Evolutionary conservation across 2,329 filamentous ascomycete species (phyloP), one percentile per base, ranked within the genome.

Genomic region (Zopfia rhizophila): DNA sequence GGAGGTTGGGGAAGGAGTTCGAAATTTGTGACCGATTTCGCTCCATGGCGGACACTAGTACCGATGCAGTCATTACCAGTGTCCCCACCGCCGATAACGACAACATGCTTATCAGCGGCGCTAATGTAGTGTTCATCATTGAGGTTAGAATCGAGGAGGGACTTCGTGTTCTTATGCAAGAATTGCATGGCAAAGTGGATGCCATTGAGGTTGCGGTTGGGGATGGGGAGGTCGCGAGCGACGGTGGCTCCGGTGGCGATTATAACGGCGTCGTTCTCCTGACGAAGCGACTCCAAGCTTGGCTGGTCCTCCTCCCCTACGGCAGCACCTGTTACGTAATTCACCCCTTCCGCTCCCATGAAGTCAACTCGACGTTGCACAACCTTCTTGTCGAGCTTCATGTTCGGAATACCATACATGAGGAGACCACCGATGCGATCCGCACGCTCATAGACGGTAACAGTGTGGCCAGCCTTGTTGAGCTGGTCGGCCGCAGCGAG

Each of bases 331-430:
- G 89, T 89, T 74, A 90, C 85, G 77, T 96, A 96, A 38, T 82
- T 81, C 67, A 97, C 78, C 36, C 93, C 93, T 75, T 97, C 93
- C 3, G 86, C 83, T 42, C 89, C 90, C 90, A 97, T 93, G 75
- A 97, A 91, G 74, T 97, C 90, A 36, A 94, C 91, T 72, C 93
- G 89, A 39, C 93, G 89, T 81, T 97, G 93, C 50, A 97, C 93
- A 55, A 97, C 87, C 69, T 91, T 91, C 83, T 97, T 97, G 79
- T 97, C 93, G 29, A 97, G 88, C 81, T 97, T 97, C 93, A 97
- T 97, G 81, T 97, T 97, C 58, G 93, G 93, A 60, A 97, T 97
- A 60, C 93, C 93, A 69, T 97, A 97, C 93, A 97, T 97, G 65
- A 97, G 84, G 43, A 97, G 81, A 73, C 93, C 93, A 75, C 93